Conservation (phyloP, 2,329 filamentous ascomycete genomes). For the Paraphaeosphaeria sporulosa region DNA sequence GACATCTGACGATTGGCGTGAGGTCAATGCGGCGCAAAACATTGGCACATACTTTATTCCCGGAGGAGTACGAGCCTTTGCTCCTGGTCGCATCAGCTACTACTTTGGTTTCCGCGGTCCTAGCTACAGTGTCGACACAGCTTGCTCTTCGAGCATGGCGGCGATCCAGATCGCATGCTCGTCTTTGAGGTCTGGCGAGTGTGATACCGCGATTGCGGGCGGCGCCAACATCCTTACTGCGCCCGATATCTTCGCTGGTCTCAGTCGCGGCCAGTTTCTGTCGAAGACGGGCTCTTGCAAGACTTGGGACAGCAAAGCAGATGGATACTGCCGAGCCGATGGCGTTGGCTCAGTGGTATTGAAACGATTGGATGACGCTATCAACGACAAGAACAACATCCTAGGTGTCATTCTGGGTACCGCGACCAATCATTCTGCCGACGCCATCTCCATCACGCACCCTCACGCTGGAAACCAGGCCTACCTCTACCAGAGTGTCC, state of each 20-base stretch:
- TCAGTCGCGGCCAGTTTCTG: conserved; percentile 30
- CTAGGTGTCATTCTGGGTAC: conserved; percentile 39
- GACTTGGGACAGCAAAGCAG: conserved; percentile 35
- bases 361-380: conserved; percentile 36
- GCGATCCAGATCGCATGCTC: conserved; percentile 32
- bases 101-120: conserved; percentile 49
- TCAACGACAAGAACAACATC: conserved; percentile 27
- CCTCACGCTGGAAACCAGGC: conserved; percentile 35
- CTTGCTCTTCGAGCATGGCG: conserved; percentile 30
- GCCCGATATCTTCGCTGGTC: conserved; percentile 39
- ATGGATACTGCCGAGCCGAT: conserved; percentile 41
- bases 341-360: conserved; percentile 37
- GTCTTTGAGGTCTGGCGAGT: conserved; percentile 37
- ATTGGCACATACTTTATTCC: conserved; percentile 50
- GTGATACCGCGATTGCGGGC: conserved; percentile 32
- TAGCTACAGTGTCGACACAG: conserved; percentile 50
- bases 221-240: conserved; percentile 31
- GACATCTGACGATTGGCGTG: conserved; percentile 26
- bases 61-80: conserved; percentile 56
- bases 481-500: conserved; percentile 23
- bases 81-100: conserved; percentile 53
- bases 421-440: conserved; percentile 44
- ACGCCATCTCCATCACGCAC: conserved; percentile 41
- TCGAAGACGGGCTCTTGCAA: conserved; percentile 34
- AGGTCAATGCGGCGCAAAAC: conserved; percentile 26